Evolutionary conservation across 2,329 filamentous ascomycete genomes (phyloP).

Genomic region (Calonectria ilicicola): DNA sequence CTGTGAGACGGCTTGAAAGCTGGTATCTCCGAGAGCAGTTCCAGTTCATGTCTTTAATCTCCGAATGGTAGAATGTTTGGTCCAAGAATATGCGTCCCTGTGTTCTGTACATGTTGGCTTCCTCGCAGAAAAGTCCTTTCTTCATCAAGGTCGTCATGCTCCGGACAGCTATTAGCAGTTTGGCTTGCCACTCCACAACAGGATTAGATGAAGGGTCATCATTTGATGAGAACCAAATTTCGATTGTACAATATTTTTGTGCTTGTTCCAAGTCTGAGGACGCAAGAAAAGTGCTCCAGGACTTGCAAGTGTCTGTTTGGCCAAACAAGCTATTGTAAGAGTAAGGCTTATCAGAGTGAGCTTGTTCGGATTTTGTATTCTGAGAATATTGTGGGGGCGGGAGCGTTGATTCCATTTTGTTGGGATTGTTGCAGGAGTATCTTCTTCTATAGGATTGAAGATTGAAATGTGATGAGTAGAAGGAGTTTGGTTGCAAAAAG

Average conservation of each 20-base stretch:
- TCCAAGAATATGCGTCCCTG: not conserved
- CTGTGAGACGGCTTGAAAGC: not conserved
- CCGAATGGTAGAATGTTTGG: not conserved
- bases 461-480: no score
- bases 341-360: not conserved
- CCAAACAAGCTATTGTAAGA: not conserved
- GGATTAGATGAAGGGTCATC: not conserved
- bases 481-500: no score
- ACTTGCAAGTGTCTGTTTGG: not conserved
- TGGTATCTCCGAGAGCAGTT: not conserved
- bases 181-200: not conserved
- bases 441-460: no score
- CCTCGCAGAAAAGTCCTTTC: not conserved
- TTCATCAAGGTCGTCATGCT: not conserved
- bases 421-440: not conserved
- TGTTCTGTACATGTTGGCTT: not conserved
- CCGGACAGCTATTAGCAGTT: not conserved
- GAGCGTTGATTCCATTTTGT: not conserved
- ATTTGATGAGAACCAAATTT: not conserved
- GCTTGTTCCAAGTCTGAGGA: not conserved
- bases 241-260: not conserved
- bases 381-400: not conserved
- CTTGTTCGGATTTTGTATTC: not conserved
- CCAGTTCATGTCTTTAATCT: not conserved
- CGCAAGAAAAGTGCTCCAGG: not conserved